A percentile compares a stretch with the other conserved stretches of the same genome.
Conservation (phyloP, 2,329 filamentous ascomycete genomes). For the Rutstroemia sp. region DNA sequence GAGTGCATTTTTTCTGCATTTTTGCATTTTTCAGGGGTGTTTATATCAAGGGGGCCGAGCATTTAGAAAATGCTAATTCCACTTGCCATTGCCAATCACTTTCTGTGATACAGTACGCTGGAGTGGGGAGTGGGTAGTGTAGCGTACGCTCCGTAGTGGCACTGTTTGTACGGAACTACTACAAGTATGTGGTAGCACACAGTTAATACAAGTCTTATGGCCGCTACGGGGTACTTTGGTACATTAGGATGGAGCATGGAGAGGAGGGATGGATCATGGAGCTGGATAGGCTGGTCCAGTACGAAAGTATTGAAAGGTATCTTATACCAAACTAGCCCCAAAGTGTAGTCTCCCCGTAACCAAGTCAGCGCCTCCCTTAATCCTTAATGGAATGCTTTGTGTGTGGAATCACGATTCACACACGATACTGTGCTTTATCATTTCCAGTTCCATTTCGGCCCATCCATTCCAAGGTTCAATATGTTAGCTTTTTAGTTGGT, state of each 20-base stretch:
- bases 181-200: background rate
- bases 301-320: background rate
- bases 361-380: background rate
- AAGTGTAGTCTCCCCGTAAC: conserved; percentile 3
- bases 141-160: background rate
- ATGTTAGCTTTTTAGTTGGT: background rate
- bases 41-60: conserved; percentile 4
- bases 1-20: background rate
- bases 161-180: background rate
- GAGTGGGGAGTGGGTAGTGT: background rate
- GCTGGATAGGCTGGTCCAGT: background rate
- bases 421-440: too few species aligned
- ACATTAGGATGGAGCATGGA: too few species aligned
- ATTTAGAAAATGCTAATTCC: conserved; percentile 1
- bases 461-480: background rate
- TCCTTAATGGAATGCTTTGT: background rate
- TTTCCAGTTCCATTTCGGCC: too few species aligned
- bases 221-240: too few species aligned
- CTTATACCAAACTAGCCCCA: conserved; percentile 1
- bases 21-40: conserved; percentile 1
- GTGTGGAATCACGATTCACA: background rate
- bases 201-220: too few species aligned
- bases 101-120: background rate
- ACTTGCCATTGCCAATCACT: background rate
- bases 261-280: too few species aligned